A percentile compares a stretch with the other conserved stretches of the same genome.
Conservation (phyloP, 306 rosid genomes). For the Trifolium fragiferum region DNA sequence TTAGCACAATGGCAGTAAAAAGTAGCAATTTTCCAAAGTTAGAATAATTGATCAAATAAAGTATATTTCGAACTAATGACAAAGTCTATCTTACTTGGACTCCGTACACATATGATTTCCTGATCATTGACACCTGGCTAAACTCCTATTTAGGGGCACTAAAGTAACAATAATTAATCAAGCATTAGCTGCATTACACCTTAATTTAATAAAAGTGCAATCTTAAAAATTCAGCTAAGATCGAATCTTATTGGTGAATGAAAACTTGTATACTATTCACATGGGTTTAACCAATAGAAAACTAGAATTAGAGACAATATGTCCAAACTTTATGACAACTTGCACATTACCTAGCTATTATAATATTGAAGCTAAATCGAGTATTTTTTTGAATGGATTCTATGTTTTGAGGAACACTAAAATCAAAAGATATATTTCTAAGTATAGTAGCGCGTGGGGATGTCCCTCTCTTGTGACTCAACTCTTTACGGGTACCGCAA, state of each 20-base stretch:
- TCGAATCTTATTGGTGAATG: conserved; percentile 73
- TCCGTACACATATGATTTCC: conserved; percentile 52
- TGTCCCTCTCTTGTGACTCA: conserved; percentile 36
- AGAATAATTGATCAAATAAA: conserved; percentile 31
- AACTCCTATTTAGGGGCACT: conserved; percentile 24
- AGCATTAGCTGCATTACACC: not conserved
- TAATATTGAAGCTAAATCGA: conserved; percentile 39
- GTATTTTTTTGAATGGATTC: conserved; percentile 15
- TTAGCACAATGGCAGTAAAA: conserved; percentile 38
- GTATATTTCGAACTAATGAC: not conserved
- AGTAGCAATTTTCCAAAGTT: conserved; percentile 49
- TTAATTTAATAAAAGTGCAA: conserved; percentile 45
- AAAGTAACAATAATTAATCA: conserved; percentile 18
- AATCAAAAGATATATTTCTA: conserved; percentile 28
- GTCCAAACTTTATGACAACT: conserved; percentile 47
- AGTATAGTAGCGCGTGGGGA: conserved; percentile 42
- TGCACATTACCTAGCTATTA: conserved; percentile 12
- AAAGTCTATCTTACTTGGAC: conserved; percentile 46
- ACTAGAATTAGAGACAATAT: conserved; percentile 44
- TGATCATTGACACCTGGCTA: conserved; percentile 83
- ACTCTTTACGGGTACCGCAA: conserved; percentile 39
- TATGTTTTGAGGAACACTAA: not conserved
- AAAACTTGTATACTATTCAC: conserved; percentile 55
- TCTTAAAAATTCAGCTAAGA: conserved; percentile 28
- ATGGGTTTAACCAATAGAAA: conserved; percentile 59